Evolutionary conservation across 2,329 filamentous ascomycete species (phyloP), one percentile per base, ranked within the genome.

Genomic region (Alternaria burnsii): DNA sequence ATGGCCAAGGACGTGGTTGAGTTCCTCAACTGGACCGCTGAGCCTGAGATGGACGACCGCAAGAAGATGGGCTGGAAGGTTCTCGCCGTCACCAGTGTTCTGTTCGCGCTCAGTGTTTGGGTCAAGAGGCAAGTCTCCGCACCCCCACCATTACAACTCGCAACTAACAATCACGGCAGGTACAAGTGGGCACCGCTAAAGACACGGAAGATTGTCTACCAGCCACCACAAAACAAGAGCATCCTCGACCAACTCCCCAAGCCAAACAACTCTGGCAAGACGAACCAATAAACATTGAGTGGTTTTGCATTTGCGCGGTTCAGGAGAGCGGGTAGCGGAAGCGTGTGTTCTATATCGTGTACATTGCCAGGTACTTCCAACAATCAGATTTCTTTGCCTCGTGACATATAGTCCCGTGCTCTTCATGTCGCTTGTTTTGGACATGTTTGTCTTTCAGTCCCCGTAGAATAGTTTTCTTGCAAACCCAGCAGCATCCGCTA

Each of bases 1-100:
- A 99, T 99, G 95, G 95, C 95, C 82, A 99, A 99, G 90, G 95
- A 99, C 75, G 95, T 99, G 62, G 89, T 91, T 62, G 95, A 99
- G 84, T 99, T 99, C 86, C 87, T 99, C 79, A 98, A 99, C 90
- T 99, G 95, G 95, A 87, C 95, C 55, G 94, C 95, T 59, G 95
- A 99, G 86, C 95, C 95, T 50, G 95, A 99, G 87, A 97, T 97
- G 93, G 95, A 99, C 78, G 90, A 97, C 80, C 91, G 95, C 79
- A 99, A 99, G 91, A 95, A 93, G 86, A 99, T 98, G 95, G 95
- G 95, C 76, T 89, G 97, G 88, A 98, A 99, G 89, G 92, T 97
- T 55, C 81, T 99, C 73, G 89, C 91, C 70, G 88, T 97, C 70
- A 88, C 89, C 56, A 86, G 90, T 63, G 88, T 90, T 64, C 85